These are phyloP conservation scores for Filobasidium floriforme DNA, from an alignment of 768 basidiomycete genomes.

Conservation along the genomic window DNA sequence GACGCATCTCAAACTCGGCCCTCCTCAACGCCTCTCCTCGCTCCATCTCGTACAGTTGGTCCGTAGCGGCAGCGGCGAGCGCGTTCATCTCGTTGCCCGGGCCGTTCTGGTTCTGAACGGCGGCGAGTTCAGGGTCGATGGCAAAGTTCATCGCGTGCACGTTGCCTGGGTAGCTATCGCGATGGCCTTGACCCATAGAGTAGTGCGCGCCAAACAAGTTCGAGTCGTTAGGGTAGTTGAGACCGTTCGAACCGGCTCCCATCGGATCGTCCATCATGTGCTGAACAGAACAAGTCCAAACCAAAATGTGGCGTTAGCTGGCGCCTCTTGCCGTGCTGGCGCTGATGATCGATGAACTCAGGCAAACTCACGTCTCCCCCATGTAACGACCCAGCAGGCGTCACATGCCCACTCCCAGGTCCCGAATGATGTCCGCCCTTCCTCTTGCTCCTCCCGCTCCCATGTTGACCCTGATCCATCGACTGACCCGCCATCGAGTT, in stretches of 20 bases:
- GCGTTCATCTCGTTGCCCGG: slow-evolving; percentile 46
- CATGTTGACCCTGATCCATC: slow-evolving; percentile 13
- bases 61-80: slow-evolving; percentile 60
- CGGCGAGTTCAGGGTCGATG: slow-evolving; percentile 23
- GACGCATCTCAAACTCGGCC: slow-evolving; percentile 76
- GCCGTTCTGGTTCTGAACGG: slow-evolving; percentile 30
- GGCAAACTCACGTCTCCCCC: slow-evolving; percentile 15
- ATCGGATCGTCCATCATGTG: slow-evolving; percentile 19
- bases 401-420: slow-evolving; percentile 15
- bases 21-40: slow-evolving; percentile 71
- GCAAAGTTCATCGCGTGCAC: slow-evolving; percentile 15
- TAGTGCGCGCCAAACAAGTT: slow-evolving; percentile 23
- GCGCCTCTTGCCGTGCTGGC: too few species aligned
- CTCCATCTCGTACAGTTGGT: slow-evolving; percentile 82
- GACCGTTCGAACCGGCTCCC: slow-evolving; percentile 1
- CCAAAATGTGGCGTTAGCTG: background rate
- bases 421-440: slow-evolving; percentile 26
- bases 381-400: slow-evolving; percentile 8
- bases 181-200: slow-evolving; percentile 20
- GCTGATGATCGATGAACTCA: too few species aligned
- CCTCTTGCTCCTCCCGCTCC: slow-evolving; percentile 36
- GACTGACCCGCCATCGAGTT: background rate
- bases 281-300: background rate
- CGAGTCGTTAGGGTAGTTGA: slow-evolving; percentile 17
- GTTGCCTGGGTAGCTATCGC: slow-evolving; percentile 13